A percentile compares a stretch with the other conserved stretches of the same genome.
Conservation (phyloP, 148 eudicot species). For the Cornus suecica region DNA sequence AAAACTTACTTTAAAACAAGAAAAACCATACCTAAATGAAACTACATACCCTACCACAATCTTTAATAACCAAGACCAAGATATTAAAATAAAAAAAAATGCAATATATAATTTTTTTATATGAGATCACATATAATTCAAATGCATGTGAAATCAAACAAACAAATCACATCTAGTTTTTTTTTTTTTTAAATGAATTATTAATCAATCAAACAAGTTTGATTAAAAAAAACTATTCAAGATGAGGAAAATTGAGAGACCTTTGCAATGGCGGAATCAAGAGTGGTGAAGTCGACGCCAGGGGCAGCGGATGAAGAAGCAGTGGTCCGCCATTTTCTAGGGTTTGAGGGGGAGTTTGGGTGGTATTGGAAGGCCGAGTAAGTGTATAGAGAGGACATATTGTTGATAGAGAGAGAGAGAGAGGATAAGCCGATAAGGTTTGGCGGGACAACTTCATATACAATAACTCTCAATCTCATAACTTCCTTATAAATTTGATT, state of each 20-base stretch:
- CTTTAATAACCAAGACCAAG: neutral
- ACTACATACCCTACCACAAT: neutral
- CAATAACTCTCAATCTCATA: no score
- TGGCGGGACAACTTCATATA: conserved; percentile 14
- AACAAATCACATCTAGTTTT: no score
- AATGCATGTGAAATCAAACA: no score
- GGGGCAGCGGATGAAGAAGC: conserved; percentile 64
- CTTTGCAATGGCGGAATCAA: conserved; percentile 71
- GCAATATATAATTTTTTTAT: neutral
- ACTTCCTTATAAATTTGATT: no score
- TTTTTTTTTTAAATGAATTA: no score
- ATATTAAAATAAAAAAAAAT: no score
- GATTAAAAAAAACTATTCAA: no score
- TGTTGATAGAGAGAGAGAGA: conserved; percentile 14
- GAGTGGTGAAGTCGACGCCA: conserved; percentile 56
- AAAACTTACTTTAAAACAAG: no score
- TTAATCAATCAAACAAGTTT: no score
- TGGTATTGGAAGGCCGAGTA: conserved; percentile 10
- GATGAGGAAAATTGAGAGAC: conserved; percentile 24
- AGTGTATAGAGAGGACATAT: conserved; percentile 20
- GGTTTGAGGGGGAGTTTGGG: conserved; percentile 6
- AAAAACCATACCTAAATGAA: no score
- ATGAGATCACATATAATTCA: neutral
- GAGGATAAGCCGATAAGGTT: conserved; percentile 20
- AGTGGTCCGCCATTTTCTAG: conserved; percentile 31